These are phyloP conservation scores for Leishmania martiniquensis DNA, from an alignment of 208 protist species.

Conservation along the genomic window DNA sequence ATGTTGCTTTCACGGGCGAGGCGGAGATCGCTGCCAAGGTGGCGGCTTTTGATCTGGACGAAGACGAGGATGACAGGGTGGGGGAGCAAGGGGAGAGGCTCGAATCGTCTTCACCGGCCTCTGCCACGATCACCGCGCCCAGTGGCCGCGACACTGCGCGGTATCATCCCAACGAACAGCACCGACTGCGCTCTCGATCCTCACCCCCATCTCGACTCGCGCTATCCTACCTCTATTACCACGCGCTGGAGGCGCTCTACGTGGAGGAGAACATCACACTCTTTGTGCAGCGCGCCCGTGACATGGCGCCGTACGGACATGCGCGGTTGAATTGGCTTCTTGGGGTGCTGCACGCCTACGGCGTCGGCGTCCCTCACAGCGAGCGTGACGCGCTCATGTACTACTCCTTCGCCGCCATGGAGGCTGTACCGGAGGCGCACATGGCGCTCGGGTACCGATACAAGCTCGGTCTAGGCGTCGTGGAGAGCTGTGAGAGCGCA, in stretches of 20 bases:
- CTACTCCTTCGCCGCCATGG: constrained; percentile 81
- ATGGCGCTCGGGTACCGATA: constrained; percentile 84
- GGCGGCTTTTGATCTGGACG: not conserved
- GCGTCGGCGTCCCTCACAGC: constrained; percentile 67
- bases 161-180: not conserved
- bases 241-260: constrained; percentile 65
- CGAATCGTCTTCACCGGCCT: not conserved
- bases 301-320: constrained; percentile 64
- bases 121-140: not conserved
- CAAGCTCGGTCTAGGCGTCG: constrained; percentile 57
- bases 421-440: constrained; percentile 70
- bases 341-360: constrained; percentile 78
- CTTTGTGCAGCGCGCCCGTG: constrained; percentile 45
- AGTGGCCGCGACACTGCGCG: not conserved
- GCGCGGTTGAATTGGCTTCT: constrained; percentile 79
- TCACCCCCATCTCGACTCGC: constrained; percentile 33
- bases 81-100: not conserved
- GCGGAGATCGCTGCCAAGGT: not conserved
- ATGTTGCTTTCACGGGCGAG: not conserved
- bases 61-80: not conserved
- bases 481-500: constrained; percentile 55
- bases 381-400: constrained; percentile 72
- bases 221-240: constrained; percentile 64
- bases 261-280: constrained; percentile 56
- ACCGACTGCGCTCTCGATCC: not conserved